Base-by-base conservation (phyloP, 352 stramenopile species). In the Phytopythium mirpurense region DNA sequence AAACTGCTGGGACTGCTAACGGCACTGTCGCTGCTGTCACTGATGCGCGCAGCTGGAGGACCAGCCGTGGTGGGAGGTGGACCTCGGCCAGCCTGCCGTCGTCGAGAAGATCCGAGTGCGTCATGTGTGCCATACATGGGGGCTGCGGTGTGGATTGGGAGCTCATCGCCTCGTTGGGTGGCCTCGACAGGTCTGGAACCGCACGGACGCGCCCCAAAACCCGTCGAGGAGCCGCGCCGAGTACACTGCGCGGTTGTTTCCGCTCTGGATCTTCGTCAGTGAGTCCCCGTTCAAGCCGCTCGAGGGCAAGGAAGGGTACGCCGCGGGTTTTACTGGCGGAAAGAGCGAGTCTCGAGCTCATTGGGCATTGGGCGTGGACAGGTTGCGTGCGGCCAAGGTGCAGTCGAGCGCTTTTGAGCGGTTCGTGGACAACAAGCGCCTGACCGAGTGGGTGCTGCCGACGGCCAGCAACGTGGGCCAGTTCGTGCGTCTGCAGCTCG, bases 21-120 rank as follows among this genome's bases (percentile, higher is more conserved):
- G 29, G 5, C 29, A 9, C 29, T 32, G 29, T 32, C 29, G 29
- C 29, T 32, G 24, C 15, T 59, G 42, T 40, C 50, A n/a, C 37
- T 9, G 24, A 47, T 52, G 21, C 44, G 29, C 47, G 21, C 45
- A 88, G 70, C 59, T 96, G 48, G 90, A 98, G 50, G 71, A 93
- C 11, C 90, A 96, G 63, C 81, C 90, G 19, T 98, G 87, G 88
- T 98, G 91, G 82, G 87, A 98, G 65, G 88, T 98, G 10, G 84
- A 98, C 54, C 67, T 98, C 12, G 79, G 81, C 0, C 78, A 90
- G 51, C 72, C 77, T 15, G 76, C 78, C 10, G 78, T 89, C 37
- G 82, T 92, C n/a, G 70, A 90, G 47, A 81, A 72, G 14, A 91
- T 94, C 36, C 71, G 78, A 41, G 82, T 93, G 56, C 27, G 57